Evolutionary conservation across 768 basidiomycete species (phyloP).

Genomic region (Boletus subparvulus): DNA sequence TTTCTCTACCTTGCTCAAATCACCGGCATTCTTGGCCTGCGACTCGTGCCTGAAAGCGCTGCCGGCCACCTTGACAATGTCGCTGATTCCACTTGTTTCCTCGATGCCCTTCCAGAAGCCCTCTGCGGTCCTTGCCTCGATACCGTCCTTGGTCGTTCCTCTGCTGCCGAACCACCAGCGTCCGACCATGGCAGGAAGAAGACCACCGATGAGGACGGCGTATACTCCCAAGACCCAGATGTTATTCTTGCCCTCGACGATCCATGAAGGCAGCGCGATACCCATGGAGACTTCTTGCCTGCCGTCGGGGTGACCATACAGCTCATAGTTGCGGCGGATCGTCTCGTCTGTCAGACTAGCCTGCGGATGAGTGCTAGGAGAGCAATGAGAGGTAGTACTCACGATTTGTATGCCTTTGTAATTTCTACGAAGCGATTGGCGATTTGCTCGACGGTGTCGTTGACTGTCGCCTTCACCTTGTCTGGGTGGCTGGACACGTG

Average conservation of each 20-base stretch:
- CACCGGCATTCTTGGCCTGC: conserved; percentile 31
- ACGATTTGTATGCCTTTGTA: conserved; percentile 98
- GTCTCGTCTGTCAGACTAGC: conserved; percentile 85
- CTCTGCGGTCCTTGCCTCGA: conserved; percentile 78
- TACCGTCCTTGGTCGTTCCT: conserved; percentile 88
- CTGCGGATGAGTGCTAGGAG: background rate
- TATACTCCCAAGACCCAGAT: conserved; percentile 89
- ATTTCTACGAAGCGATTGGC: conserved; percentile 86
- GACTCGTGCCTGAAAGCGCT: conserved; percentile 64
- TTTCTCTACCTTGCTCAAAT: conserved; percentile 51
- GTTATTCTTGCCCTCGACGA: conserved; percentile 89
- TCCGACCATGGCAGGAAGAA: conserved; percentile 84
- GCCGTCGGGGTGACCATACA: conserved; percentile 94
- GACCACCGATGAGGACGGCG: conserved; percentile 82
- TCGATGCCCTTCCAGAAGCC: conserved; percentile 84
- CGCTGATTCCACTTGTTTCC: conserved; percentile 73
- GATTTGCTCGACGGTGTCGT: conserved; percentile 84
- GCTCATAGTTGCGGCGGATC: conserved; percentile 84
- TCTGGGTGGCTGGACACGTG: conserved; percentile 78
- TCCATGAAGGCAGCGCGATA: conserved; percentile 92
- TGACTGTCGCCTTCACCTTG: conserved; percentile 81
- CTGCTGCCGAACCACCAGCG: conserved; percentile 97
- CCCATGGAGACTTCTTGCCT: conserved; percentile 94
- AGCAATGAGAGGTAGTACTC: conserved; percentile 23
- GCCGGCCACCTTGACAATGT: conserved; percentile 70